These are phyloP conservation scores for Straminergon stramineum DNA, from an alignment of 225 moss, liverwort and hornwort species.

Conservation along the genomic window DNA sequence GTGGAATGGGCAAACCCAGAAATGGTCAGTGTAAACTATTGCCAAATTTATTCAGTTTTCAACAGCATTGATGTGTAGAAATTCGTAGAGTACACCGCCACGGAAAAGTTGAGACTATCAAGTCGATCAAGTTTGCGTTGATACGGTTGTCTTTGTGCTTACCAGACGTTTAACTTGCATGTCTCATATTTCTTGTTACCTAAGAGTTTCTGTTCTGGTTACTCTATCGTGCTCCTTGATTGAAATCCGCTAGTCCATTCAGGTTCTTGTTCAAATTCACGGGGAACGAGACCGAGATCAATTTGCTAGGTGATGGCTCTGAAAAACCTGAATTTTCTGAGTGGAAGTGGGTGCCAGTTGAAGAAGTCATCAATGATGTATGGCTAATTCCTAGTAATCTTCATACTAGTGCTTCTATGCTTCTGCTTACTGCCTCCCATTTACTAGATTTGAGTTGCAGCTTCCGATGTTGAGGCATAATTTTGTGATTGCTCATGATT, in stretches of 20 bases:
- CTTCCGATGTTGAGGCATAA: neutral
- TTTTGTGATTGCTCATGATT: neutral
- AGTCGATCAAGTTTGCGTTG: neutral
- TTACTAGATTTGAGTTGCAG: neutral
- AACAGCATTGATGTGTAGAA: neutral
- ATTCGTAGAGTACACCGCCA: neutral
- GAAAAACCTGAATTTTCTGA: conserved; percentile 67
- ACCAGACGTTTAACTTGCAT: neutral
- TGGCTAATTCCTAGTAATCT: neutral
- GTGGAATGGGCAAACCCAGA: conserved; percentile 93
- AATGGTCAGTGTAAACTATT: conserved; percentile 46
- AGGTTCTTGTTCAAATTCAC: conserved; percentile 83
- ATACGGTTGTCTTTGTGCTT: neutral
- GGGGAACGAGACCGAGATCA: conserved; percentile 65
- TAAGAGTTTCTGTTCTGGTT: neutral
- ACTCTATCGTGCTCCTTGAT: neutral
- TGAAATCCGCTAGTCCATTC: neutral
- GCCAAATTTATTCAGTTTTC: neutral
- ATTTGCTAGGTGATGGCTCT: conserved; percentile 58
- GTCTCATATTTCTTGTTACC: neutral
- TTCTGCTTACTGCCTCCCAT: neutral
- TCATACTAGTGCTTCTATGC: neutral
- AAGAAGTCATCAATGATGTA: conserved; percentile 46
- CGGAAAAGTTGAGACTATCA: neutral
- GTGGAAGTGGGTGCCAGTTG: conserved; percentile 73